Evolutionary conservation across 2,329 filamentous ascomycete genomes (phyloP), one percentile per base, ranked within the genome.

Genomic region (Beauveria varroae): DNA sequence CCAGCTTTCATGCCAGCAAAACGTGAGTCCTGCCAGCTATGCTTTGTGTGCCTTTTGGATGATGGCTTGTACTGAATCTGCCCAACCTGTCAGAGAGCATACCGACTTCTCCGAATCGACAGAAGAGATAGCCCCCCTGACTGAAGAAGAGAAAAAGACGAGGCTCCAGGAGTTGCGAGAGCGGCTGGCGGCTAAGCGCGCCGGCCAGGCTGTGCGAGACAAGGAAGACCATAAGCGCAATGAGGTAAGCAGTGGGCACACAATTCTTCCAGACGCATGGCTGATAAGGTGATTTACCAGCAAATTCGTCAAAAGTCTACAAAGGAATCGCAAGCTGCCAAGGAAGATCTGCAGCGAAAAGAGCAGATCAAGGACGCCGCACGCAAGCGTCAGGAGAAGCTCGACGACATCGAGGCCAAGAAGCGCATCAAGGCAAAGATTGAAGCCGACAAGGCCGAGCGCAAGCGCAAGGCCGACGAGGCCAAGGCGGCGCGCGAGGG

Each of bases 351-450:
- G 22, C 80, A 87, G 68, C 88, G 87, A 69, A 95, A 96, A 73
- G 90, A 98, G 77, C 91, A 91, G 72, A 85, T 97, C 72, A 96
- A 97, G 75, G 91, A 96, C 68, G 93, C 91, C 0, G 87, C 87
- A 57, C 85, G 86, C 68, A 97, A 97, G 79, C 87, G 88, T 60
- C 85, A 88, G 69, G 95, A 99, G 78, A 97, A 97, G 79, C 78
- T 84, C 47, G 91, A 89, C 18, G 95, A 98, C 58, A 74, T 88
- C 9, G 91, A 91, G 49, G 93, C 91, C 12, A 95, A 93, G 80
- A 90, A 88, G 75, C 86, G 90, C 41, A 93, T 97, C 73, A 88
- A 92, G 76, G 93, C 91, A 61, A 93, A 93, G 81, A 96, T 99
- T 65, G 93, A 95, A 67, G 93, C 90, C 16, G 93, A 98, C 78